phyloP scores from a whole-genome alignment of 495 filamentous ascomycete genomes.

The Hyaloscypha variabilis region DNA sequence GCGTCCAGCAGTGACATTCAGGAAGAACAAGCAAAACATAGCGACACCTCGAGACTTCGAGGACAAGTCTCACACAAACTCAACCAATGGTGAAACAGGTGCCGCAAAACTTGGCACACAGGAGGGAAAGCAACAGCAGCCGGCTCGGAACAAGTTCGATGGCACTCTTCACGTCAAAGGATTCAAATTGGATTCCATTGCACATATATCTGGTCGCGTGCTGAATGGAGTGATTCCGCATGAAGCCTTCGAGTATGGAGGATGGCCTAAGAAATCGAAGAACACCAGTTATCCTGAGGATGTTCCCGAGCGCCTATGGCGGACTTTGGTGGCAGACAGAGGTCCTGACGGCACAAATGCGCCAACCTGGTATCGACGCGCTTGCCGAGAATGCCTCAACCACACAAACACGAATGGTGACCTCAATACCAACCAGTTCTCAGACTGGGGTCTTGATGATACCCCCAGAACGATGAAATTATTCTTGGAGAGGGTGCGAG shows the following conservation, averaged over 20 bases:
- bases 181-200: constrained; percentile 6
- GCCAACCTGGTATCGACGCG: constrained; percentile 17
- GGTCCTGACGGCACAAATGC: constrained; percentile 21
- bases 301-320: constrained; percentile 43
- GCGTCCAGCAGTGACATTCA: neutral
- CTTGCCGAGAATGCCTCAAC: constrained; percentile 16
- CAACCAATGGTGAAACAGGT: neutral
- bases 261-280: neutral
- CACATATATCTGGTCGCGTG: neutral
- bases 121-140: neutral
- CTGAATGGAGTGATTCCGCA: neutral
- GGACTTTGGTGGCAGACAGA: constrained; percentile 46
- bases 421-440: constrained; percentile 3
- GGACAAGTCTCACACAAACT: neutral
- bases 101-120: neutral
- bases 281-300: constrained; percentile 9
- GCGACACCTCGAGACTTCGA: neutral
- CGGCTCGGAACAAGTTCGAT: neutral
- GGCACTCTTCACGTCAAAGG: constrained; percentile 8
- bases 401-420: neutral
- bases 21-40: neutral
- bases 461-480: neutral
- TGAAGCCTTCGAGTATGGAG: neutral
- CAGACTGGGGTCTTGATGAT: neutral
- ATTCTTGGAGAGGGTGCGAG: constrained; percentile 13